Conservation (phyloP, 805 yeast genomes). For the Kuraishia cidri region DNA sequence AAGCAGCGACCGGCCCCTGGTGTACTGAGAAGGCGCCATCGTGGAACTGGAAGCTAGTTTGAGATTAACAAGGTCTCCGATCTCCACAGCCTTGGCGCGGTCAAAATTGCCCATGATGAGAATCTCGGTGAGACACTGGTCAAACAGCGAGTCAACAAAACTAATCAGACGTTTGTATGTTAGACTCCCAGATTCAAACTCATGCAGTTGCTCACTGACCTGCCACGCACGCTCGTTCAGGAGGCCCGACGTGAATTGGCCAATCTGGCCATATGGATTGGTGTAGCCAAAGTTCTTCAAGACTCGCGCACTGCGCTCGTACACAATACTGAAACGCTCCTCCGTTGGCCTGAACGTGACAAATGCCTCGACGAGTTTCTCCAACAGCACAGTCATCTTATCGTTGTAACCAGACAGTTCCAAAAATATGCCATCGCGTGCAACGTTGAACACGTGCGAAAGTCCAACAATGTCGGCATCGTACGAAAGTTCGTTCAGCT, state of each 20-base stretch:
- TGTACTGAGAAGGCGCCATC: constrained; percentile 32
- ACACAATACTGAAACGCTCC: constrained; percentile 58
- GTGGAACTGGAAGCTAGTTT: constrained; percentile 26
- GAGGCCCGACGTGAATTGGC: constrained; percentile 49
- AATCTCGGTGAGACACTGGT: constrained; percentile 61
- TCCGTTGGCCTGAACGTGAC: constrained; percentile 36
- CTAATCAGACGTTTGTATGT: constrained; percentile 26
- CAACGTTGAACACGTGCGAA: constrained; percentile 42
- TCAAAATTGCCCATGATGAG: constrained; percentile 69
- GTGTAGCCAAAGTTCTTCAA: constrained; percentile 62
- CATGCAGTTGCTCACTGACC: constrained; percentile 48
- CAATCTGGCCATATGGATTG: constrained; percentile 74
- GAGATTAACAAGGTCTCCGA: constrained; percentile 32
- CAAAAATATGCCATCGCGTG: constrained; percentile 64
- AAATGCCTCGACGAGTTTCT: constrained; percentile 48
- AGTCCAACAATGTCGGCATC: constrained; percentile 82
- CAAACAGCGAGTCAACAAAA: constrained; percentile 43
- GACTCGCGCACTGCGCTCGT: constrained; percentile 53
- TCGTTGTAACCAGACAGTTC: constrained; percentile 77
- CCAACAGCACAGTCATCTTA: constrained; percentile 57
- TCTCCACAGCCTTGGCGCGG: constrained; percentile 40
- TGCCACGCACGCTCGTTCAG: constrained; percentile 69
- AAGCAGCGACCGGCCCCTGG: constrained; percentile 30
- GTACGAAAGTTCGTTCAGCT: constrained; percentile 66
- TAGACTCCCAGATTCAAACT: constrained; percentile 35